Percentiles rank a stretch among this genome's conserved stretches.
phyloP scores from a whole-genome alignment of 2,329 filamentous ascomycete species.

The Coniochaeta hoffmannii region DNA sequence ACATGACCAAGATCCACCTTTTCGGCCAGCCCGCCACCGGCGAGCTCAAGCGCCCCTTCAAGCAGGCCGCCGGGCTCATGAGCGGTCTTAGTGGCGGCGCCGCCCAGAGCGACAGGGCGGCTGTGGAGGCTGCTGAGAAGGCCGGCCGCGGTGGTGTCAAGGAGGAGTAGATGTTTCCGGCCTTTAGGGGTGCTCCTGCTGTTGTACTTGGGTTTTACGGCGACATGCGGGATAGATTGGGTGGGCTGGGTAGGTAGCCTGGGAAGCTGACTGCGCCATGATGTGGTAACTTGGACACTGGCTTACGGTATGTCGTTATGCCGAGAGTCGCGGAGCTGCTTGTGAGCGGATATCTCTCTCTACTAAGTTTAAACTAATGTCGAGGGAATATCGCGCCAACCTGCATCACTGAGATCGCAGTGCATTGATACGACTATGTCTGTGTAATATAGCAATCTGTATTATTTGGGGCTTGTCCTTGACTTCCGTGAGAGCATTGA shows the following conservation, averaged over 20 bases:
- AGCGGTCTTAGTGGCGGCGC: slow-evolving; percentile 64
- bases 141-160: slow-evolving; percentile 63
- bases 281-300: neutral
- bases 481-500: neutral
- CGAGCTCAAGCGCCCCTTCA: slow-evolving; percentile 94
- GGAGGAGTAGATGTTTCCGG: slow-evolving; percentile 50
- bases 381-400: too few relatives aligned
- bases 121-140: slow-evolving; percentile 72
- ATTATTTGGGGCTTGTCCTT: neutral
- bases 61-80: slow-evolving; percentile 77
- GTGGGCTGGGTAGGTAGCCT: too few relatives aligned
- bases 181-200: neutral
- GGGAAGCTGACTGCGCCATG: neutral
- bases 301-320: too few relatives aligned
- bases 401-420: too few relatives aligned
- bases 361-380: too few relatives aligned
- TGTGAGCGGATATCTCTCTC: too few relatives aligned
- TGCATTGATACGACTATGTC: too few relatives aligned
- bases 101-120: slow-evolving; percentile 88
- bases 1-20: slow-evolving; percentile 92
- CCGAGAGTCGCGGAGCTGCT: too few relatives aligned
- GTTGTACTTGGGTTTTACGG: neutral
- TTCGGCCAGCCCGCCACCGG: slow-evolving; percentile 80
- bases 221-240: too few relatives aligned
- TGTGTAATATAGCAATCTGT: neutral